A percentile compares a stretch with the other conserved stretches of the same genome.
These are phyloP conservation scores for Ustilago shanxiensis DNA, from an alignment of 1,284 basidiomycete genomes.

Conservation along the genomic window DNA sequence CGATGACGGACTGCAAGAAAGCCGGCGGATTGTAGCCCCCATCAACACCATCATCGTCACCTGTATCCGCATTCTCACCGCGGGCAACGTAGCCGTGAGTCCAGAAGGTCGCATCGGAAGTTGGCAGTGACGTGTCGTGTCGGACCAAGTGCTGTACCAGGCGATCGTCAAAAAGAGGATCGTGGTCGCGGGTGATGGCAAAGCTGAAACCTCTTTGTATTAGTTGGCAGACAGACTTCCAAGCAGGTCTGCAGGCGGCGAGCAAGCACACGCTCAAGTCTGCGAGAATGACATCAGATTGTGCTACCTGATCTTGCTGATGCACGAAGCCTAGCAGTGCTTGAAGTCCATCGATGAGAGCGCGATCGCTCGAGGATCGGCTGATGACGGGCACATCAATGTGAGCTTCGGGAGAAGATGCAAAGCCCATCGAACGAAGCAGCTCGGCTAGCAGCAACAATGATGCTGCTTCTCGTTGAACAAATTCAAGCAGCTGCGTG, in stretches of 20 bases:
- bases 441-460: constrained; percentile 25
- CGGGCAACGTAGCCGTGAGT: constrained; percentile 23
- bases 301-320: constrained; percentile 21
- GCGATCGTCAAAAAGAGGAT: constrained; percentile 38
- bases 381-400: neutral
- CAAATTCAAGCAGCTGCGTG: constrained; percentile 27
- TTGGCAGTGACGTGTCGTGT: constrained; percentile 28
- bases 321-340: constrained; percentile 39
- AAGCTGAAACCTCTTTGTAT: constrained; percentile 46
- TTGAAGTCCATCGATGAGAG: constrained; percentile 47
- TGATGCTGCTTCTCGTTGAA: constrained; percentile 25
- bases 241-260: constrained; percentile 38
- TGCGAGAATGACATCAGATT: constrained; percentile 15
- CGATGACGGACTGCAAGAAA: constrained; percentile 37
- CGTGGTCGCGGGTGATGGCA: constrained; percentile 30
- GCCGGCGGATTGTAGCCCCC: constrained; percentile 36
- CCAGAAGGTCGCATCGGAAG: constrained; percentile 42
- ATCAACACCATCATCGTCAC: constrained; percentile 7
- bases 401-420: neutral
- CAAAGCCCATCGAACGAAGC: constrained; percentile 26
- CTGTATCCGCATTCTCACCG: neutral
- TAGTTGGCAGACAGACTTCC: constrained; percentile 33
- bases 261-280: constrained; percentile 46
- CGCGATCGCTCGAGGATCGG: constrained; percentile 31
- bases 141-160: constrained; percentile 37